A percentile compares a stretch with the other conserved stretches of the same genome.
These are phyloP conservation scores for Scedosporium apiospermum DNA, from an alignment of 2,329 filamentous ascomycete species.

Conservation along the genomic window DNA sequence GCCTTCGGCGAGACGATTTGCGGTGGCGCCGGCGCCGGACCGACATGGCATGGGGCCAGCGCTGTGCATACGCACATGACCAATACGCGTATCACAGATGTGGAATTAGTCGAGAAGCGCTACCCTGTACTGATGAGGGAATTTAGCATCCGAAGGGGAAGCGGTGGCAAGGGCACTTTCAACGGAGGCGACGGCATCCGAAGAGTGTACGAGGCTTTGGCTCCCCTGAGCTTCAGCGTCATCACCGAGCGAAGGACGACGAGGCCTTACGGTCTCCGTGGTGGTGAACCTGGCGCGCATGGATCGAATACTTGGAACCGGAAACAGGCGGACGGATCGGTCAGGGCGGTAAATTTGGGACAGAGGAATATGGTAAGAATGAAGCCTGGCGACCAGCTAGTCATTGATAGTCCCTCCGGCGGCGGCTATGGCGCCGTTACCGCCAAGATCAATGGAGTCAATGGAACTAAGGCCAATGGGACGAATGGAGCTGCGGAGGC, in stretches of 20 bases:
- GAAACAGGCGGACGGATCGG: too few species aligned
- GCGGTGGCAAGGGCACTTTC: slow-evolving; percentile 57
- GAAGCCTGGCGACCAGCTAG: too few species aligned
- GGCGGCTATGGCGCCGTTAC: too few species aligned
- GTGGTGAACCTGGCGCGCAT: too few species aligned
- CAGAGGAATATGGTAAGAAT: too few species aligned
- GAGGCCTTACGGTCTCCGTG: too few species aligned
- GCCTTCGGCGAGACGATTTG: slow-evolving; percentile 26
- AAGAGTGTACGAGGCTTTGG: too few species aligned
- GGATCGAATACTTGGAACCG: too few species aligned
- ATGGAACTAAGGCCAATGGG: not conserved
- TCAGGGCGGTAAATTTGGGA: too few species aligned
- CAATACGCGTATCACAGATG: slow-evolving; percentile 64
- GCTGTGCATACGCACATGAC: slow-evolving; percentile 51
- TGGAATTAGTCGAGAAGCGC: slow-evolving; percentile 33
- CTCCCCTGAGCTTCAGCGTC: too few species aligned
- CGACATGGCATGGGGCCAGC: slow-evolving; percentile 33
- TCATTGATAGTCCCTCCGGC: too few species aligned
- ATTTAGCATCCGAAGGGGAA: slow-evolving; percentile 54
- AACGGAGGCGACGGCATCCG: slow-evolving; percentile 64
- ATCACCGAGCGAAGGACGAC: too few species aligned
- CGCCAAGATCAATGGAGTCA: slow-evolving; percentile 1
- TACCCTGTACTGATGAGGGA: slow-evolving; percentile 67
- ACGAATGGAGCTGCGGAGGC: not conserved
- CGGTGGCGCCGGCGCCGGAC: slow-evolving; percentile 24